phyloP scores from a whole-genome alignment of 2,329 filamentous ascomycete genomes.

The Aureobasidium sp. region DNA sequence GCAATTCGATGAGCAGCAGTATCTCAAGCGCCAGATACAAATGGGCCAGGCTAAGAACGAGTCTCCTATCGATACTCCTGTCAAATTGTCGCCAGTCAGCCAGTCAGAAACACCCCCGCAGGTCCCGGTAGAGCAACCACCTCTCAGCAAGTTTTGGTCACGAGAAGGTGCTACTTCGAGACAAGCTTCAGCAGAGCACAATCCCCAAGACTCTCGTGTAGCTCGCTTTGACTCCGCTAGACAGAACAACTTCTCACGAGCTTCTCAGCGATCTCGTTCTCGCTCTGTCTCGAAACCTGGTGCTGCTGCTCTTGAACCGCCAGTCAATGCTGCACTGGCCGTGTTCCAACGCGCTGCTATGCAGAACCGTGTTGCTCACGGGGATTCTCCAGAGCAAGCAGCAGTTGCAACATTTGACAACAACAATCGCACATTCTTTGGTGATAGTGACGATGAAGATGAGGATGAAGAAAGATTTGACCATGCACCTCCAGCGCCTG shows the following conservation, averaged over 20 bases:
- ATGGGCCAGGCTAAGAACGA: conserved; percentile 52
- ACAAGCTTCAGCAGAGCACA: background rate
- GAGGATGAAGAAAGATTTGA: conserved; percentile 23
- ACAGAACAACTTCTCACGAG: conserved; percentile 3
- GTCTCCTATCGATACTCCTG: conserved; percentile 5
- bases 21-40: conserved; percentile 72
- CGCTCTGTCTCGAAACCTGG: background rate
- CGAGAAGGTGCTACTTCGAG: background rate
- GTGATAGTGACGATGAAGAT: conserved; percentile 36
- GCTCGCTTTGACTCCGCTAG: conserved; percentile 18
- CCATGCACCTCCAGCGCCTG: background rate
- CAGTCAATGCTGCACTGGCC: conserved; percentile 31
- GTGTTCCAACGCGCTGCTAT: conserved; percentile 41
- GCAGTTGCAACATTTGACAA: conserved; percentile 14
- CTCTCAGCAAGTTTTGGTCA: background rate
- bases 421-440: conserved; percentile 34
- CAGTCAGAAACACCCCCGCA: background rate
- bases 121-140: background rate
- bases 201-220: conserved; percentile 9
- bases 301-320: background rate
- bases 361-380: conserved; percentile 28
- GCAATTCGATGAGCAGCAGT: conserved; percentile 79
- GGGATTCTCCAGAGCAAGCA: conserved; percentile 7
- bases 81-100: background rate
- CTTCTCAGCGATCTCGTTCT: conserved; percentile 16